Base-by-base conservation (phyloP, 2,329 filamentous ascomycete genomes). In the Aureobasidium melanogenum region DNA sequence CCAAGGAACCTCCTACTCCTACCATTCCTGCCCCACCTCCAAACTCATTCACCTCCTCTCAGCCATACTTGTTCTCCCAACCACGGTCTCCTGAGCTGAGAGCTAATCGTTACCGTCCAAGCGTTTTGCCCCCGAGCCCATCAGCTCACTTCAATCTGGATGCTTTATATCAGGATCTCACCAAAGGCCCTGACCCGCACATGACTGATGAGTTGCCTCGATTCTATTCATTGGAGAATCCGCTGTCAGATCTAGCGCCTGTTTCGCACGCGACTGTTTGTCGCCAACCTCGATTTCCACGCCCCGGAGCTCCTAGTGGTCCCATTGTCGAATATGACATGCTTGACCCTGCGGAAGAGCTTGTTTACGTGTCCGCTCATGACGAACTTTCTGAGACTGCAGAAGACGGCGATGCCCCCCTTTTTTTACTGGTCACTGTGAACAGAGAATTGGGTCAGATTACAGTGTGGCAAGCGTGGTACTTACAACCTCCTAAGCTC, bases 211-310 rank as follows among this genome's bases (percentile, higher is more conserved):
- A 85, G 55, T 85, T 88, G 77, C 88, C 89, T 1, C 81, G 90
- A 32, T 77, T 97, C 0, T 92, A 95, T 66, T 90, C 88, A 28
- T 79, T 99, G 51, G 91, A 88, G 3, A 90, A 96, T 69, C 93
- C 93, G 2, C 78, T 97, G 61, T 83, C 89, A 3, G 92, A 97
- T 67, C 81, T 97, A 68, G 93, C 92, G 1, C 77, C 96, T 46
- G 85, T 97, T 19, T 88, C 94, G 17, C 83, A 83, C 17, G 5
- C 78, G 6, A 57, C 66, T 69, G 48, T 64, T 59, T 52, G 39
- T 38, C 36, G 44, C 41, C 38, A 61, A 44, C 55, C 61, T 57
- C 48, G 59, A 24, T 46, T 63, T 55, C 28, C 63, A 44, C 57
- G 57, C 14, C 34, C 52, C 7, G 59, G 59, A 17, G 54, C 59